These are phyloP conservation scores for Aureobasidium sp. DNA, from an alignment of 2,329 filamentous ascomycete species.

Conservation along the genomic window DNA sequence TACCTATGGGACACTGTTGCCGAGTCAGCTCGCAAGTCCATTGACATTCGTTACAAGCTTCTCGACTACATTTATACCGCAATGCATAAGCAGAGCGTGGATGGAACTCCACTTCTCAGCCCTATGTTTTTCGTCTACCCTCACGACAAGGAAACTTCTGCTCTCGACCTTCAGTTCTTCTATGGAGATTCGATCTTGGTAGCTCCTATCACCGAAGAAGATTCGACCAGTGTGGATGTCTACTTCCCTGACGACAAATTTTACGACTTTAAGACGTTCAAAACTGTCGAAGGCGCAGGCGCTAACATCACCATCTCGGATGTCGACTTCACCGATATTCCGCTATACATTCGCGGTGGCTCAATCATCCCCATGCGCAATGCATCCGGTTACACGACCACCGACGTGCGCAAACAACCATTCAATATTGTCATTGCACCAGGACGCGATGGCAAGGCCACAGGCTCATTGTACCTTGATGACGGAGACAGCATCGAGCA, in stretches of 20 bases:
- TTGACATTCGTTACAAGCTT: slow-evolving; percentile 63
- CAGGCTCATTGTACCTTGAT: slow-evolving; percentile 65
- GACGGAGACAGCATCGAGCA: slow-evolving; percentile 64
- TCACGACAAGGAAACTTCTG: slow-evolving; percentile 29
- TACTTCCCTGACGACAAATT: slow-evolving; percentile 52
- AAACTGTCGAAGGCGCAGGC: slow-evolving; percentile 39
- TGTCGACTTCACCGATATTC: slow-evolving; percentile 47
- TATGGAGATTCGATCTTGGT: slow-evolving; percentile 50
- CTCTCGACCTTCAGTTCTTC: slow-evolving; percentile 46
- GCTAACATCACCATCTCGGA: slow-evolving; percentile 35
- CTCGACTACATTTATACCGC: slow-evolving; percentile 74
- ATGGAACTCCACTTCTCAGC: slow-evolving; percentile 58
- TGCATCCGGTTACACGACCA: slow-evolving; percentile 52
- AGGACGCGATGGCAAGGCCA: slow-evolving; percentile 52
- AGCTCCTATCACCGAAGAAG: slow-evolving; percentile 47
- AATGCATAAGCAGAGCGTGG: slow-evolving; percentile 50
- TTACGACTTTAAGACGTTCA: slow-evolving; percentile 52
- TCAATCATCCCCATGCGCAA: slow-evolving; percentile 53
- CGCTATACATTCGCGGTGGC: slow-evolving; percentile 60
- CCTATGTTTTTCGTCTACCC: slow-evolving; percentile 68
- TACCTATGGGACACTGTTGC: slow-evolving; percentile 61
- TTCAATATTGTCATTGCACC: slow-evolving; percentile 67
- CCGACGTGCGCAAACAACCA: slow-evolving; percentile 53
- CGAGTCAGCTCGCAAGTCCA: slow-evolving; percentile 58
- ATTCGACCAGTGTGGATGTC: slow-evolving; percentile 43